Percentiles rank a stretch among this genome's conserved stretches.
phyloP scores from a whole-genome alignment of 2,329 filamentous ascomycete genomes.

The Thielaviopsis euricoi region DNA sequence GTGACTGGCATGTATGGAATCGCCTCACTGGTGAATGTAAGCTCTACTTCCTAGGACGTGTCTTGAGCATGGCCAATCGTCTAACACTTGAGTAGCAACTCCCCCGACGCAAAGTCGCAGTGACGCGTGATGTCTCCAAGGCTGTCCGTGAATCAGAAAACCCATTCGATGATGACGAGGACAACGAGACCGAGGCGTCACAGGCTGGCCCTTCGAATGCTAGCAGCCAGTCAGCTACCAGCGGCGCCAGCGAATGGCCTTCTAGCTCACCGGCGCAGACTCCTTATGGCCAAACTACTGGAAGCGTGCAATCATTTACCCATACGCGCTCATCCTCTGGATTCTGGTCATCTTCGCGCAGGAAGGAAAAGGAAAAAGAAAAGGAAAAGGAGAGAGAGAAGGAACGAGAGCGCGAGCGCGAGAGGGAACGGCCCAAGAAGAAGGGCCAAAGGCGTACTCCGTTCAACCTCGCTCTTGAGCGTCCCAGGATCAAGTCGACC shows the following conservation, averaged over 20 bases:
- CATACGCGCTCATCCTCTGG: constrained; percentile 23
- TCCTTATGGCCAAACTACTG: constrained; percentile 9
- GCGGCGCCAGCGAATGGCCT: not conserved
- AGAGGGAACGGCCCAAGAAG: constrained; percentile 27
- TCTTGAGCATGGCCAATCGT: not conserved
- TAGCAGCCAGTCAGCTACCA: not conserved
- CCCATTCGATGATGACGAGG: constrained; percentile 51
- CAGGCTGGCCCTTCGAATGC: constrained; percentile 6
- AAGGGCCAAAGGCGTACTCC: constrained; percentile 41
- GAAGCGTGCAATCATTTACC: constrained; percentile 12
- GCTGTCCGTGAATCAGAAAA: constrained; percentile 68
- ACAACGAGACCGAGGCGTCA: constrained; percentile 27
- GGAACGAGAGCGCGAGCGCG: constrained; percentile 30
- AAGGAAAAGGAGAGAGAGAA: constrained; percentile 31
- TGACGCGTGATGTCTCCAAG: constrained; percentile 62
- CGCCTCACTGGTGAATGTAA: constrained; percentile 55
- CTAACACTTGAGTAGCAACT: constrained; percentile 31
- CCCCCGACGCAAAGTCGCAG: constrained; percentile 51
- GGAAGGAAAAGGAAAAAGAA: constrained; percentile 32
- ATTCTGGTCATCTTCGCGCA: constrained; percentile 27
- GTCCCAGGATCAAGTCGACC: constrained; percentile 69
- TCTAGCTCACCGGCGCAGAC: constrained; percentile 11
- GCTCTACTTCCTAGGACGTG: constrained; percentile 1
- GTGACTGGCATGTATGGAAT: constrained; percentile 67
- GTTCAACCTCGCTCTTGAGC: constrained; percentile 79